phyloP scores from a whole-genome alignment of 2,329 filamentous ascomycete genomes.

The Aspergillus sp. region DNA sequence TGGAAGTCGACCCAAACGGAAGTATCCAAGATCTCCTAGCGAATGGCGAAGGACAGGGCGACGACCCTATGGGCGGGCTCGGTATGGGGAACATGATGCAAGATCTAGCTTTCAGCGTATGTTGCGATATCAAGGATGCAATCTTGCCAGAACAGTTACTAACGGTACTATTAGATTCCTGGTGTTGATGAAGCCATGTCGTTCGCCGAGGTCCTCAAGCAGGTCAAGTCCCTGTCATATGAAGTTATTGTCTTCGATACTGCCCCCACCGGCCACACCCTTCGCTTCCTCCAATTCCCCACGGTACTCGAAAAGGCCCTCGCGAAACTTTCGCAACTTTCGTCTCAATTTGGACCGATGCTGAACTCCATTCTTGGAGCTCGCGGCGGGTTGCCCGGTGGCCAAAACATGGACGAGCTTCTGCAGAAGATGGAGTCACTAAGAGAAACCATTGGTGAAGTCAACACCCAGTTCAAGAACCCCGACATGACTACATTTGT shows the following conservation, averaged over 20 bases:
- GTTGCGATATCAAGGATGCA: slow-evolving; percentile 11
- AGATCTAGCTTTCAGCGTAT: slow-evolving; percentile 89
- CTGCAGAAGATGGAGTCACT: slow-evolving; percentile 92
- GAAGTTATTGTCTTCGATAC: slow-evolving; percentile 99
- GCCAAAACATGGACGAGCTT: slow-evolving; percentile 89
- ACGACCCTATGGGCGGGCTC: slow-evolving; percentile 67
- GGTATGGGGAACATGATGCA: slow-evolving; percentile 96
- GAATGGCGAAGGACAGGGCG: slow-evolving; percentile 63
- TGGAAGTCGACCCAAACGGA: slow-evolving; percentile 99
- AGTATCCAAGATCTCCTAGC: slow-evolving; percentile 94
- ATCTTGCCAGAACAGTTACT: slow-evolving; percentile 1
- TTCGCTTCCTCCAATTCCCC: slow-evolving; percentile 97
- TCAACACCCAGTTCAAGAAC: slow-evolving; percentile 98
- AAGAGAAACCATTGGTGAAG: slow-evolving; percentile 88
- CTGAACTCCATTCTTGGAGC: slow-evolving; percentile 88
- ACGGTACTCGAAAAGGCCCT: slow-evolving; percentile 97
- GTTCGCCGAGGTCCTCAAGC: slow-evolving; percentile 97
- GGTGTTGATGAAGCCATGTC: slow-evolving; percentile 99
- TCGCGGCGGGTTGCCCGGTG: slow-evolving; percentile 76
- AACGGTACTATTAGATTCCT: slow-evolving; percentile 69
- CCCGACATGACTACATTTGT: slow-evolving; percentile 94
- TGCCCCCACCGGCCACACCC: slow-evolving; percentile 93
- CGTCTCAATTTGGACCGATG: slow-evolving; percentile 91
- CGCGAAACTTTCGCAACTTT: slow-evolving; percentile 94
- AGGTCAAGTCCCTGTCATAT: slow-evolving; percentile 98